Evolutionary conservation across 108 stramenopile species (phyloP).

Genomic region (Parmales sp.): DNA sequence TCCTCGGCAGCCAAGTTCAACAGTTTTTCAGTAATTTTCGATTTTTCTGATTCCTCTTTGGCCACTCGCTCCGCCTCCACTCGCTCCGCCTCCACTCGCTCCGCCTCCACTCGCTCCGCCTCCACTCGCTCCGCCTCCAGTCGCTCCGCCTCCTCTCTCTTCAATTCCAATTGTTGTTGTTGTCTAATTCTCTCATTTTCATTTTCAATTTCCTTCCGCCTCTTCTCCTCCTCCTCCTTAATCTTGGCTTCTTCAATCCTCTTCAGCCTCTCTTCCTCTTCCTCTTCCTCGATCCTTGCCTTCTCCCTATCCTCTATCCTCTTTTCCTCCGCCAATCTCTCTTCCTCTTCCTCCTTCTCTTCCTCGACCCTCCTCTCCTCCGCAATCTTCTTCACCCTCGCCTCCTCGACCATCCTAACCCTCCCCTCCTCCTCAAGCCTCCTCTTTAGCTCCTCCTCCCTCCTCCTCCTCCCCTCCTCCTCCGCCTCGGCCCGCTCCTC

Average conservation of each 20-base stretch:
- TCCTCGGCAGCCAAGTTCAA: no score
- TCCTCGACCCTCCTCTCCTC: background rate
- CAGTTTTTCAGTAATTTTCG: no score
- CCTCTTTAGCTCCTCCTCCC: background rate
- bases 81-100: background rate
- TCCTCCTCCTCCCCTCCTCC: background rate
- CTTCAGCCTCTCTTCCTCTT: background rate
- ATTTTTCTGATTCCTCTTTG: background rate
- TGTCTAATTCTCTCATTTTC: no score
- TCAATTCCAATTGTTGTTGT: no score
- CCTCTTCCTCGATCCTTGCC: background rate
- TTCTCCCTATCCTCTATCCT: background rate
- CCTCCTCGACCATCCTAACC: constrained; percentile 1
- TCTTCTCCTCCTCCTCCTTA: background rate
- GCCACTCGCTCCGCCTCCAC: background rate
- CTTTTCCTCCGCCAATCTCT: background rate
- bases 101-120: background rate
- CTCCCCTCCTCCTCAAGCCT: constrained; percentile 1
- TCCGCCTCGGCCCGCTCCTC: background rate
- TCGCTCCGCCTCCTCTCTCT: background rate
- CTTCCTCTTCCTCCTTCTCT: constrained; percentile 4
- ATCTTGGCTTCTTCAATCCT: background rate
- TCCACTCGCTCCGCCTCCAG: background rate
- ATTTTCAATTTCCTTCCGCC: no score
- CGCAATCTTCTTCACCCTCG: background rate